These are phyloP conservation scores for Bassia scoparia DNA, from an alignment of 148 eudicot genomes.

Conservation along the genomic window DNA sequence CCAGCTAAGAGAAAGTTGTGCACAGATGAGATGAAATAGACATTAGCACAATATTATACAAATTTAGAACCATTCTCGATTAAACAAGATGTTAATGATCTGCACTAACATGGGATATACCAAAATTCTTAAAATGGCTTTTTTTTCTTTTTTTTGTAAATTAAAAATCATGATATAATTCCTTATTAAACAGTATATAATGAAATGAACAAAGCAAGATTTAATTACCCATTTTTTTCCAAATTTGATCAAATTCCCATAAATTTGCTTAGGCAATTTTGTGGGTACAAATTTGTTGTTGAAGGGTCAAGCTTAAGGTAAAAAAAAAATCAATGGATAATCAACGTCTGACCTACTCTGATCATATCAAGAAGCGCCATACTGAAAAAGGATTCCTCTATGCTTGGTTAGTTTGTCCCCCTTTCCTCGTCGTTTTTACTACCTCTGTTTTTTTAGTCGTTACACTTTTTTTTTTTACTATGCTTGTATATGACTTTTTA, in stretches of 20 bases:
- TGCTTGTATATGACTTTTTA: no score
- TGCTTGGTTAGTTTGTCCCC: conserved; percentile 50
- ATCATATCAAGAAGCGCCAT: conserved; percentile 43
- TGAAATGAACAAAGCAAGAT: not conserved
- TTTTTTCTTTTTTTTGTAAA: no score
- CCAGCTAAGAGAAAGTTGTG: conserved; percentile 12
- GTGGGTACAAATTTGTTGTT: not conserved
- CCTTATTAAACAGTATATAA: conserved; percentile 13
- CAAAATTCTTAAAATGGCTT: not conserved
- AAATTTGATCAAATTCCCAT: not conserved
- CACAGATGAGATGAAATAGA: not conserved
- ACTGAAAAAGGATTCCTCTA: conserved; percentile 53
- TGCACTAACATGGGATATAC: conserved; percentile 17
- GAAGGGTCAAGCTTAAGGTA: conserved; percentile 5
- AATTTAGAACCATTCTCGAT: not conserved
- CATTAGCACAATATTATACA: not conserved
- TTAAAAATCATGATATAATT: no score
- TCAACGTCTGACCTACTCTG: conserved; percentile 25
- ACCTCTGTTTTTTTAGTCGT: no score
- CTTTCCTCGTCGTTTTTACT: no score
- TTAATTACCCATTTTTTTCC: conserved; percentile 12
- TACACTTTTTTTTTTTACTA: no score
- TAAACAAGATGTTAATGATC: conserved; percentile 8
- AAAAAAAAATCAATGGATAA: conserved; percentile 12
- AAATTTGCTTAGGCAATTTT: not conserved